Base-by-base conservation (phyloP, 768 basidiomycete species). In the Podaxis sp. region DNA sequence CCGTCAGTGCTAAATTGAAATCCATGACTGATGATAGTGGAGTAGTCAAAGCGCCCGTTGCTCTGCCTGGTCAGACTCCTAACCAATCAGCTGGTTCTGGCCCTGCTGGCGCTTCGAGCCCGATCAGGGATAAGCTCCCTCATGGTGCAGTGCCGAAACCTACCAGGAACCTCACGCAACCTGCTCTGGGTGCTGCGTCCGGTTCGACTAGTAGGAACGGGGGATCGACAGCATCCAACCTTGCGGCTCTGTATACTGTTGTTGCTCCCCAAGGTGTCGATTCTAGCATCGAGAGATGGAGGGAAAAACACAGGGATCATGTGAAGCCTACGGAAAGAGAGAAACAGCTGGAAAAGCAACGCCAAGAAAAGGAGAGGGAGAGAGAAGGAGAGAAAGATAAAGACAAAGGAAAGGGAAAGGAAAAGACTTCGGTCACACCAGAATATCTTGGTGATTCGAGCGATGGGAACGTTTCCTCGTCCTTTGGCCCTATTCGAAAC, bases 361-460 rank as follows among this genome's bases (percentile, higher is more conserved):
- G 11, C 8, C 4, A 38, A 51, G n/a, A 36, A n/a, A 48, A 33
- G 38, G 20, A 36, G n/a, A 50, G 59, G 26, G 20, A 44, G 33
- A n/a, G 40, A 12, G 37, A 46, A 44, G 13, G 50, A 7, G 30
- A 44, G 24, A 41, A 50, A 13, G 30, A 20, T n/a, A 48, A 33
- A 30, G 46, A 30, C 28, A 58, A 58, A 28, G 28, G 57, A n/a
- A 60, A 60, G 38, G 58, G 37, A 44, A 60, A 60, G 49, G 38
- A 30, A 24, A 28, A 13, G n/a, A 36, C 5, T 5, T 28, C 26
- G 20, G 49, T 26, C 22, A 36, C 50, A 6, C 51, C 50, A 37
- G 59, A 60, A 12, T 60, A 41, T 24, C 38, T 52, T 26, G 38
- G 59, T 60, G 51, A 60, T 53, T 41, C 22, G 12, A 60, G 58